Percentiles rank a stretch among this genome's conserved stretches.
Evolutionary conservation across 768 basidiomycete species (phyloP).

Genomic region (Hemileccinum rubropunctum): DNA sequence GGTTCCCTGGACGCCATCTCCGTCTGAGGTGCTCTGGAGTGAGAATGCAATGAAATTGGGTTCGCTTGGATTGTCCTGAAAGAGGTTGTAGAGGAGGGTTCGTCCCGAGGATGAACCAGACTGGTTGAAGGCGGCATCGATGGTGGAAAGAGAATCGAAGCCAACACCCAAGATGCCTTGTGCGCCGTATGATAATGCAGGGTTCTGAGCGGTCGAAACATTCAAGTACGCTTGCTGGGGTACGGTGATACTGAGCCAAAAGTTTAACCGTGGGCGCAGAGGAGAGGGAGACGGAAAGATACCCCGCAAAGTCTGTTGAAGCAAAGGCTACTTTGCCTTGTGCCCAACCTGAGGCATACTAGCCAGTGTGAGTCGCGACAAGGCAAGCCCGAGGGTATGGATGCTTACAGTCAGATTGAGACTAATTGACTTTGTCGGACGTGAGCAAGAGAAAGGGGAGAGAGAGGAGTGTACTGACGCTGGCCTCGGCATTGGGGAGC

Average conservation of each 20-base stretch:
- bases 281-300: slow-evolving; percentile 19
- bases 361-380: not conserved
- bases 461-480: slow-evolving; percentile 37
- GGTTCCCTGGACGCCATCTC: slow-evolving; percentile 57
- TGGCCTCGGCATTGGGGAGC: slow-evolving; percentile 46
- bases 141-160: slow-evolving; percentile 70
- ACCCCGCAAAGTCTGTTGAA: slow-evolving; percentile 70
- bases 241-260: slow-evolving; percentile 50
- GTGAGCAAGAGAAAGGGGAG: slow-evolving; percentile 4
- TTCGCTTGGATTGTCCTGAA: slow-evolving; percentile 60
- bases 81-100: slow-evolving; percentile 73
- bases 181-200: slow-evolving; percentile 69
- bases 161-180: slow-evolving; percentile 74
- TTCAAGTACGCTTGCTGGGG: slow-evolving; percentile 72
- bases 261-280: slow-evolving; percentile 7
- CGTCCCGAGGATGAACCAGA: slow-evolving; percentile 61
- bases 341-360: slow-evolving; percentile 87
- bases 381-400: not conserved
- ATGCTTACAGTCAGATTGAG: slow-evolving; percentile 61
- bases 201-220: slow-evolving; percentile 61
- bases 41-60: slow-evolving; percentile 83
- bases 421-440: slow-evolving; percentile 35
- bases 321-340: slow-evolving; percentile 62
- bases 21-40: slow-evolving; percentile 57
- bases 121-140: slow-evolving; percentile 59